These are phyloP conservation scores for Hordeum marinum DNA, from an alignment of 176 grass and related monocot species.

Conservation along the genomic window DNA sequence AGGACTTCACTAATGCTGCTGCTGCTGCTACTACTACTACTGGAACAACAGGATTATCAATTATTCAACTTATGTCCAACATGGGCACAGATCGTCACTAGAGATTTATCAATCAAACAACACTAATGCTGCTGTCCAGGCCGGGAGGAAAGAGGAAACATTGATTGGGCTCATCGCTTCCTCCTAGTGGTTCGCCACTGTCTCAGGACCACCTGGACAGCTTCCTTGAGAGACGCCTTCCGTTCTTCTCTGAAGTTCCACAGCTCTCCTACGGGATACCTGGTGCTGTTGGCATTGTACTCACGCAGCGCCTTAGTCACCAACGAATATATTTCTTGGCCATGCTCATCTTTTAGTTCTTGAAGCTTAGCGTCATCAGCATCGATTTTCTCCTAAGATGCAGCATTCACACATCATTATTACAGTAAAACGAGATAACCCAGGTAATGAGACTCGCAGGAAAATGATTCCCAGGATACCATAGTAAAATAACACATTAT, in stretches of 20 bases:
- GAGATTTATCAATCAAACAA: not conserved
- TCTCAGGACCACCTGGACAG: conserved; percentile 40
- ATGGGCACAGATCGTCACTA: not conserved
- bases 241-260: conserved; percentile 44
- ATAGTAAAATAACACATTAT: not conserved
- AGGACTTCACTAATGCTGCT: no score
- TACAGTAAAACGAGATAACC: not conserved
- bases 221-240: conserved; percentile 49
- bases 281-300: conserved; percentile 37
- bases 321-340: conserved; percentile 49
- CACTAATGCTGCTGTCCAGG: not conserved
- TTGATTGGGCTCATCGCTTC: conserved; percentile 25
- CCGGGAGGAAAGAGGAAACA: no score
- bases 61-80: no score
- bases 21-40: no score
- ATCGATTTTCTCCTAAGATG: conserved; percentile 49
- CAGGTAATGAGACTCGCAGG: not conserved
- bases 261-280: conserved; percentile 42
- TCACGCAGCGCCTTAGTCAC: conserved; percentile 57
- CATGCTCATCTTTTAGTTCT: conserved; percentile 52
- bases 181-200: conserved; percentile 43
- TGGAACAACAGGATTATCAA: no score
- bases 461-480: not conserved
- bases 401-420: not conserved
- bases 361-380: conserved; percentile 48